A percentile compares a stretch with the other conserved stretches of the same genome.
phyloP scores from a whole-genome alignment of 164 flowering plant species.

The Liriodendron chinense region DNA sequence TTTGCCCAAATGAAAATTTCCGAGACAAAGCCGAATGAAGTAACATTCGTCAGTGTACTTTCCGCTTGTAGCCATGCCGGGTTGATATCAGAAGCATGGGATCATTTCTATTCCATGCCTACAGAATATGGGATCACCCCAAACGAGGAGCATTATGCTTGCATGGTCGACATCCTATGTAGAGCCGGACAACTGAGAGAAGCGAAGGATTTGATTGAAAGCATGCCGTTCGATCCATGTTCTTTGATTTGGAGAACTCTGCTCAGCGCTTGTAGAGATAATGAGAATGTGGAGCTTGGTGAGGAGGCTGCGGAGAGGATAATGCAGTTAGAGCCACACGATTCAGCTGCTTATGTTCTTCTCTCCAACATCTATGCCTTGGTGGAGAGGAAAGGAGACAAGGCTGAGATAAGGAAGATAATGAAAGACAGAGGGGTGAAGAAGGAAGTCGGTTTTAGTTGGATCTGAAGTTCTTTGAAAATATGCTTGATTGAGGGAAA shows the following conservation, averaged over 20 bases:
- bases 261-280: slow-evolving; percentile 23
- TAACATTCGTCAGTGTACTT: slow-evolving; percentile 24
- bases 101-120: slow-evolving; percentile 17
- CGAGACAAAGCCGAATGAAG: slow-evolving; percentile 19
- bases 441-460: slow-evolving; percentile 25
- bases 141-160: slow-evolving; percentile 26
- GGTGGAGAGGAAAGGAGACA: slow-evolving; percentile 18
- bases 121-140: slow-evolving; percentile 23
- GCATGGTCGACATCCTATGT: slow-evolving; percentile 28
- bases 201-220: slow-evolving; percentile 25
- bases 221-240: slow-evolving; percentile 25
- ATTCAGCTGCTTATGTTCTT: slow-evolving; percentile 31
- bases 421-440: slow-evolving; percentile 22
- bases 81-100: slow-evolving; percentile 22
- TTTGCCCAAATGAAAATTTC: slow-evolving; percentile 21
- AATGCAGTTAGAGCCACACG: slow-evolving; percentile 24
- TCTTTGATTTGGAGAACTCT: slow-evolving; percentile 28
- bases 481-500: background rate
- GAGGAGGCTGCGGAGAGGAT: slow-evolving; percentile 25
- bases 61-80: slow-evolving; percentile 29
- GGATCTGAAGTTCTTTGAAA: slow-evolving; percentile 6
- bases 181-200: slow-evolving; percentile 23
- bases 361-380: slow-evolving; percentile 28
- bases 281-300: slow-evolving; percentile 19
- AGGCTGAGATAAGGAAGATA: slow-evolving; percentile 24